Evolutionary conservation across 768 basidiomycete species (phyloP), one percentile per base, ranked within the genome.

Genomic region (Fistulinella prunicolor): DNA sequence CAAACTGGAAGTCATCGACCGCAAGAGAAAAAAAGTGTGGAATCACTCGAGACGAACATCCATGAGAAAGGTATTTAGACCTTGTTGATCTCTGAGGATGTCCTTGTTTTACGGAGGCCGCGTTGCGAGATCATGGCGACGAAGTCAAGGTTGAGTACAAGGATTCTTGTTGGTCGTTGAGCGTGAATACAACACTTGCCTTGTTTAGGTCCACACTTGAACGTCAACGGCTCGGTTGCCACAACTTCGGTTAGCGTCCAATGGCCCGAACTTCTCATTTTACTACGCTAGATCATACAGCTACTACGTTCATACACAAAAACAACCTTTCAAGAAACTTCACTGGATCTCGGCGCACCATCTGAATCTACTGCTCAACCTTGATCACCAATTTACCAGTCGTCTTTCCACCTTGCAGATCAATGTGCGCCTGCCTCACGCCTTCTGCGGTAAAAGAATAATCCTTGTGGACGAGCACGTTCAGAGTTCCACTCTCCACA

Each of bases 401-500:
- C 9, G 92, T 90, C 65, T 81, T 83, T 39, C 95, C 85, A 9
- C 79, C 73, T 0, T 77, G 78, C 50, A 97, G 73, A 61, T 95
- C 94, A 12, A 57, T 73, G 56, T 98, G 94, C 0, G 92, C 83
- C 50, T 85, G 75, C 58, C 72, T 75, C 12, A 85, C 82, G 0
- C 89, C 92, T 47, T 94, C 88, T 0, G 81, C 77, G 0, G 87
- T 85, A 70, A 98, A 94, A 0, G 82, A 81, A 55, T 96, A 97
- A 47, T 88, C 87, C 46, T 83, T 78, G 66, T 80, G 79, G 16
- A 94, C 70, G 39, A 78, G 73, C 54, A 88, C 74, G 61, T 82
- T 86, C 53, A 96, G 57, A 0, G 67, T 68, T 0, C 85, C 88
- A 5, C 74, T 65, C 17, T 71, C 70, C 28, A 93, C 67, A 12